Percentiles rank a stretch among this genome's conserved stretches.
These are phyloP conservation scores for Penicillium sp. DNA, from an alignment of 2,329 filamentous ascomycete species.

Conservation along the genomic window DNA sequence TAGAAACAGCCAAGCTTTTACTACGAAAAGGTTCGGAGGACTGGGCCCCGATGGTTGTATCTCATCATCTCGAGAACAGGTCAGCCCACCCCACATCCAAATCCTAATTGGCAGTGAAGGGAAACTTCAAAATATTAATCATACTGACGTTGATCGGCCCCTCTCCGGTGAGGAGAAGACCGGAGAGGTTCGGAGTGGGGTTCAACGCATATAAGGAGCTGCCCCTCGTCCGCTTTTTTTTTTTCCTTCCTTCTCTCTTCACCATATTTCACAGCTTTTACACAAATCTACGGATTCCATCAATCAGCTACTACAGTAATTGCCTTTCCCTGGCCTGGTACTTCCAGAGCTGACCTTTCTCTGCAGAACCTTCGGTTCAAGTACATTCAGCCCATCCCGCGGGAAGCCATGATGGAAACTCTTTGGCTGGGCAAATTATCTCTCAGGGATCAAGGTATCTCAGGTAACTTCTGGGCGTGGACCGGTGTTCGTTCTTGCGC, in stretches of 20 bases:
- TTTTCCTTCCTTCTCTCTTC: conserved; percentile 6
- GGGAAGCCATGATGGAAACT: conserved; percentile 41
- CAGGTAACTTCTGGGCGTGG: conserved; percentile 53
- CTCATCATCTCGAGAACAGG: not conserved
- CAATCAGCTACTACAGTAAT: conserved; percentile 16
- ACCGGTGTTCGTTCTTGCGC: conserved; percentile 57
- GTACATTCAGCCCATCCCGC: conserved; percentile 22
- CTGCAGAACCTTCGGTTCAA: conserved; percentile 15
- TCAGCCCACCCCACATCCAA: not conserved
- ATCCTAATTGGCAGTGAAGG: not conserved
- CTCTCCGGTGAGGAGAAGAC: conserved; percentile 4
- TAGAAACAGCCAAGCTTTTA: not conserved
- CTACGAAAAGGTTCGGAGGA: not conserved
- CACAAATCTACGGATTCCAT: conserved; percentile 1
- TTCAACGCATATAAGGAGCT: conserved; percentile 39
- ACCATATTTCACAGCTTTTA: not conserved
- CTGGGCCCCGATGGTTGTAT: not conserved
- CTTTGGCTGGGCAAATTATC: conserved; percentile 39
- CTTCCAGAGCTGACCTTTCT: conserved; percentile 12
- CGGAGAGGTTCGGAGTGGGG: conserved; percentile 23
- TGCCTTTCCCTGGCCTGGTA: conserved; percentile 4
- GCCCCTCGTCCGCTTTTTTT: conserved; percentile 9
- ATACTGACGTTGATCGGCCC: conserved; percentile 4
- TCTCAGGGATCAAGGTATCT: conserved; percentile 47
- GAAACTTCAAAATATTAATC: not conserved